These are phyloP conservation scores for Moesziomyces globuligerus DNA, from an alignment of 1,284 basidiomycete species.

Conservation along the genomic window DNA sequence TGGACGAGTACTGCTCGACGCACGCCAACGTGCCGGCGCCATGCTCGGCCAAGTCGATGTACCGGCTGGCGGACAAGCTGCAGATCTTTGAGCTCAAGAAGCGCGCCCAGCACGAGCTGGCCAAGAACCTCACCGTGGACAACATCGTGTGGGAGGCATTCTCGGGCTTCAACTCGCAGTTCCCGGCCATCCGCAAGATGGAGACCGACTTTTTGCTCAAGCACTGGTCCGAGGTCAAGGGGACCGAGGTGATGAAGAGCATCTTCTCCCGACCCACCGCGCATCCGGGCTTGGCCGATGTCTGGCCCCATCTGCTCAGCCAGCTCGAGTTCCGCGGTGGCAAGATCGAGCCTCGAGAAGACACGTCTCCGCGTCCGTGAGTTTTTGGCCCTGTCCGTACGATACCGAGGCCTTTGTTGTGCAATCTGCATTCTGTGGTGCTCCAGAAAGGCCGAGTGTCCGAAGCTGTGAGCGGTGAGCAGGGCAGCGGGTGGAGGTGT, in stretches of 20 bases:
- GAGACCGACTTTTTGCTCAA: constrained; percentile 58
- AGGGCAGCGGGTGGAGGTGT: too few relatives aligned
- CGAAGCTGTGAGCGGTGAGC: too few relatives aligned
- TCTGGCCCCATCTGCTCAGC: constrained; percentile 56
- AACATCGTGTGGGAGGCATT: constrained; percentile 89
- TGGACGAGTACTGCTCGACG: constrained; percentile 42
- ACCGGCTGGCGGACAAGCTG: constrained; percentile 77
- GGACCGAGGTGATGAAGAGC: constrained; percentile 80
- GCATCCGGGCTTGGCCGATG: constrained; percentile 58
- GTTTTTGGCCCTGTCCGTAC: neutral
- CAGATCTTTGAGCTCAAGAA: constrained; percentile 77
- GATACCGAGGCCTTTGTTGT: too few relatives aligned
- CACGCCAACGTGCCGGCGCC: constrained; percentile 76
- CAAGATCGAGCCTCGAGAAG: constrained; percentile 1
- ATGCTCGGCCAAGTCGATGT: constrained; percentile 87
- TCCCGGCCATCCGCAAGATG: constrained; percentile 80
- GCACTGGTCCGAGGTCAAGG: constrained; percentile 83
- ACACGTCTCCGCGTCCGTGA: neutral
- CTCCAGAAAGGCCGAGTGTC: too few relatives aligned
- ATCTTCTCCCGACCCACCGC: constrained; percentile 70
- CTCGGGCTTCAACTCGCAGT: constrained; percentile 82
- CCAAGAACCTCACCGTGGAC: constrained; percentile 77
- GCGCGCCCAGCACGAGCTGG: constrained; percentile 80
- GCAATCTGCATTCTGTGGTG: too few relatives aligned
- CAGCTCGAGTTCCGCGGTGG: constrained; percentile 51